Evolutionary conservation across 108 stramenopile genomes (phyloP), one percentile per base, ranked within the genome.

Genomic region (Parmales sp.): DNA sequence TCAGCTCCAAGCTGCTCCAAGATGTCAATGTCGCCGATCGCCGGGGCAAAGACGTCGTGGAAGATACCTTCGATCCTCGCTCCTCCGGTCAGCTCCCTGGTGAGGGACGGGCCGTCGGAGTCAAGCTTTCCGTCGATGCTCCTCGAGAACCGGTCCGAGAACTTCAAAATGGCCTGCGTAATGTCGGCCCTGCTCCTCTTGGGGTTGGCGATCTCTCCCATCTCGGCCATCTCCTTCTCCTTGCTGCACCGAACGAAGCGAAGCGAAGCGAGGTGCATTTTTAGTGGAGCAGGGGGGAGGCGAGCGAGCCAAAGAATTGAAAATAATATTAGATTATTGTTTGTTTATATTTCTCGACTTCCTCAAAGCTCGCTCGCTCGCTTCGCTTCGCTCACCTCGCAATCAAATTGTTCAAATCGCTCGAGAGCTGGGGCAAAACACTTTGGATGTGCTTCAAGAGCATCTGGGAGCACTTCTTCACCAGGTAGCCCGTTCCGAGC

Each of bases 1-100:
- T 76, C 72, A 44, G 80, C 81, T 11, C 39, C 25, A 5, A 84
- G 65, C 11, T 75, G 75, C 54, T 82, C 83, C 51, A 84, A 78
- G 0, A 82, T 77, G 39, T 82, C 76, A 37, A 82, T 67, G 45
- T 54, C 64, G 38, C 38, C 65, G 45, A 84, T 48, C 16, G 69
- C 37, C 28, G 43, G 69, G 8, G 50, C 71, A 44, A 84, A 84
- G 34, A 64, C 69, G 39, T 29, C 38, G 26, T 67, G 25, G 45
- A 67, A 67, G 45, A 67, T 43, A 28, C 28, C 23, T 20, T 44
- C 66, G 45, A 67, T 31, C 1, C 45, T 11, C n/a, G 66, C 66
- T 13, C 44, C 66, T 6, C 66, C 66, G 7, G 74, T 74, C 39
- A 76, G 76, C 64, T 48, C 70, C 70, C 66, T 67, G 38, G 76